A percentile compares a stretch with the other conserved stretches of the same genome.
These are phyloP conservation scores for Aurifilum marmelostoma DNA, from an alignment of 2,329 filamentous ascomycete species.

Conservation along the genomic window DNA sequence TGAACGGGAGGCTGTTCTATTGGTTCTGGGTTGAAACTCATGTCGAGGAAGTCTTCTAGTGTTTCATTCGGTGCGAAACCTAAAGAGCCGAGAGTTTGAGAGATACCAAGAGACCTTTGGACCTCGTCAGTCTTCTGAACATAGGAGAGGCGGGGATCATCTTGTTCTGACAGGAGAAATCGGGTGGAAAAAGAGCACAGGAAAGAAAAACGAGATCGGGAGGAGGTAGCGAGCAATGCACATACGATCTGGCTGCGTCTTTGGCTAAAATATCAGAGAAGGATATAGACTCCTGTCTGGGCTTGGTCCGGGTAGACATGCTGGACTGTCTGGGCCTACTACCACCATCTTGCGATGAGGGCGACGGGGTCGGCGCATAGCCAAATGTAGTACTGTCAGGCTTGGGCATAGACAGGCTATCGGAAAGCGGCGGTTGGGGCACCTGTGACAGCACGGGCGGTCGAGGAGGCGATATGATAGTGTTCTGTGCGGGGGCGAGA, in stretches of 20 bases:
- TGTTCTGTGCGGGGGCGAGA: slow-evolving; percentile 17
- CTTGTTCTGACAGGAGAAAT: no score
- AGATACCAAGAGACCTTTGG: slow-evolving; percentile 40
- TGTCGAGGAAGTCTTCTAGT: slow-evolving; percentile 42
- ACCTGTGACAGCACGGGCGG: slow-evolving; percentile 23
- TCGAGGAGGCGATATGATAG: slow-evolving; percentile 16
- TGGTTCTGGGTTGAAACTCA: slow-evolving; percentile 42
- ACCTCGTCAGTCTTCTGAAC: slow-evolving; percentile 10
- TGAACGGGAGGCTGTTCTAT: slow-evolving; percentile 32
- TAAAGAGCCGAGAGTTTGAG: slow-evolving; percentile 41
- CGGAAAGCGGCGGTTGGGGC: slow-evolving; percentile 17
- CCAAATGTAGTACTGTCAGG: slow-evolving; percentile 25
- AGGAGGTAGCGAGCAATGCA: neutral
- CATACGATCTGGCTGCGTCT: slow-evolving; percentile 42
- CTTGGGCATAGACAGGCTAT: slow-evolving; percentile 16
- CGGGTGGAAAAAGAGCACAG: no score
- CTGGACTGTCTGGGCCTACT: slow-evolving; percentile 23
- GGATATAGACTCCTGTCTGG: slow-evolving; percentile 32
- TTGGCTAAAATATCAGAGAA: slow-evolving; percentile 42
- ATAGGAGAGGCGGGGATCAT: no score
- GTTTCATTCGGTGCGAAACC: slow-evolving; percentile 44
- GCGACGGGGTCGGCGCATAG: slow-evolving; percentile 29
- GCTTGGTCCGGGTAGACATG: slow-evolving; percentile 23
- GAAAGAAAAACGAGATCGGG: no score
- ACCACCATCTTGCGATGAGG: slow-evolving; percentile 30